A percentile compares a stretch with the other conserved stretches of the same genome.
Evolutionary conservation across 345 rosid species (phyloP).

Genomic region (Odontarrhena argentea): DNA sequence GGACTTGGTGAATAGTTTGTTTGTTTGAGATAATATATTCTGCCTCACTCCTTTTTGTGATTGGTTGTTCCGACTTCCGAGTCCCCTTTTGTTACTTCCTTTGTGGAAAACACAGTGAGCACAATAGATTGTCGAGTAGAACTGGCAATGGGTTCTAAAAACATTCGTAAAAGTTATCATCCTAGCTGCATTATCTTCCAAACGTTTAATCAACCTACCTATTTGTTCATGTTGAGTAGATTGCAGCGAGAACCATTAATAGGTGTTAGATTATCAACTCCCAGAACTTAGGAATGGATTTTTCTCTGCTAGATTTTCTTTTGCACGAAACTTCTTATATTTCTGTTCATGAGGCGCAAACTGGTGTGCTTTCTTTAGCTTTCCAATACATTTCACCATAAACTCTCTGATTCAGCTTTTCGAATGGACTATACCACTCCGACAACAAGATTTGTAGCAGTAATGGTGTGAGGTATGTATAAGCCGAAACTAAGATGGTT

Average conservation of each 20-base stretch:
- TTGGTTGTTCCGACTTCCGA: slow-evolving; percentile 9
- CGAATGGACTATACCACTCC: slow-evolving; percentile 42
- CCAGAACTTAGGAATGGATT: slow-evolving; percentile 9
- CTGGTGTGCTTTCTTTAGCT: slow-evolving; percentile 18
- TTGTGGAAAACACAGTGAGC: neutral
- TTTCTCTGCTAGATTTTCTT: neutral
- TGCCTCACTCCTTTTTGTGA: neutral
- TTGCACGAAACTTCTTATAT: slow-evolving; percentile 7
- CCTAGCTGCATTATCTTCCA: neutral
- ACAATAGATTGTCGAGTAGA: neutral
- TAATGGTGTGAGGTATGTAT: slow-evolving; percentile 38
- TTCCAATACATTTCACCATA: slow-evolving; percentile 17
- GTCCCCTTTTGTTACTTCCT: neutral
- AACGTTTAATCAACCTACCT: neutral
- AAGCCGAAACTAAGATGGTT: slow-evolving; percentile 2
- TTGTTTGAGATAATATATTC: neutral
- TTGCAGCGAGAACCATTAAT: slow-evolving; percentile 1
- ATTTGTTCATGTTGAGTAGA: slow-evolving; percentile 18
- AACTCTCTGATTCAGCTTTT: slow-evolving; percentile 51
- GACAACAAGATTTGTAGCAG: slow-evolving; percentile 36
- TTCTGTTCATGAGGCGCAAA: neutral
- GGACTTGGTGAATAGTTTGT: neutral
- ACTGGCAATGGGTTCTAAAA: slow-evolving; percentile 3
- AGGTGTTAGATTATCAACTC: slow-evolving; percentile 12
- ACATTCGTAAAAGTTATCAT: slow-evolving; percentile 11